Evolutionary conservation across 2,329 filamentous ascomycete genomes (phyloP), one percentile per base, ranked within the genome.

Genomic region (Emydomyces testavorans): DNA sequence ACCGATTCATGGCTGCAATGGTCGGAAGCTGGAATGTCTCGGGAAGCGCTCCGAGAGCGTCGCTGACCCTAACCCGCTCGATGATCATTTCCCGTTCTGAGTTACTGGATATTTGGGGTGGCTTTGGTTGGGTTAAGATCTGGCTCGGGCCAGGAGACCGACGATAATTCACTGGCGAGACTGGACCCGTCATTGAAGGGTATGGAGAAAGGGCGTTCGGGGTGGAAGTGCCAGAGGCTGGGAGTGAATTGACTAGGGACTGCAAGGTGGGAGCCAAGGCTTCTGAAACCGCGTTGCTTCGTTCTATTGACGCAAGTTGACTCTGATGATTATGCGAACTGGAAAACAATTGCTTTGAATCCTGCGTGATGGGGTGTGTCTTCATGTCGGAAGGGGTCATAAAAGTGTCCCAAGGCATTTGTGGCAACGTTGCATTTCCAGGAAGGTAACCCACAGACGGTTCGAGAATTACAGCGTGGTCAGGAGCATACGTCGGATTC

Each of bases 331-430:
- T 71, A 58, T 78, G 77, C 54, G 73, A 71, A 57, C 72, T 77
- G 52, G 74, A 73, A 65, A 80, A 84, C 6, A 79, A 76, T 46
- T 73, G 71, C 53, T 81, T 79, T 23, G 78, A 77, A 6, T 60
- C 59, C 49, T 69, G 60, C 53, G 70, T 67, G 58, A 85, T 80
- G 20, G 85, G 85, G 58, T 85, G 81, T 41, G 85, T 74, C 68
- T 90, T 90, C 47, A 81, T 72, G 59, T 93, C 83, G 31, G 77
- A 70, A 24, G 79, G 76, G 23, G 84, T 76, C 71, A 93, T 78
- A 72, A 92, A 92, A 32, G 80, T 78, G 61, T 95, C 90, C 90
- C 90, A 96, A 51, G 88, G 83, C 71, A 89, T 85, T 62, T 88
- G 87, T 29, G 87, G 84, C 42, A 94, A 69, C 51, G 85, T 84